Evolutionary conservation across 1,284 basidiomycete species (phyloP).

Genomic region (Ustilago xerochloae): DNA sequence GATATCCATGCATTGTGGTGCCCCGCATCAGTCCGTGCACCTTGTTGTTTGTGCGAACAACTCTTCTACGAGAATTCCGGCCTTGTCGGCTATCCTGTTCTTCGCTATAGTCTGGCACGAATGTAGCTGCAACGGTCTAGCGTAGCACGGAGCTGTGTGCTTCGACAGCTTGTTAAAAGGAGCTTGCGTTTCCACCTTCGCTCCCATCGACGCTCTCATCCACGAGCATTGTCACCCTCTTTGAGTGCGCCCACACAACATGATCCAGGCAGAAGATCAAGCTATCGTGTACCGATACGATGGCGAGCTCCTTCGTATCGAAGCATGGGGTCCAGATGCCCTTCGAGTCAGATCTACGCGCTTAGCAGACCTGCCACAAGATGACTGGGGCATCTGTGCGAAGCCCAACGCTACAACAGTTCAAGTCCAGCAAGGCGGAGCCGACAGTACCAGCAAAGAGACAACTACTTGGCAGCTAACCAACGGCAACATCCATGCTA

Average conservation of each 20-base stretch:
- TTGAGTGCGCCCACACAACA: not conserved
- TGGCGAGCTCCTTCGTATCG: constrained; percentile 16
- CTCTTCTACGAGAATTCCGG: not conserved
- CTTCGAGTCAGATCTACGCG: constrained; percentile 13
- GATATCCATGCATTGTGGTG: no score
- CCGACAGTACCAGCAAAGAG: not conserved
- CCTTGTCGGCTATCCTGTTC: not conserved
- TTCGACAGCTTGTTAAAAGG: no score
- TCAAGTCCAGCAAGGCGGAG: not conserved
- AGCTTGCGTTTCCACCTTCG: not conserved
- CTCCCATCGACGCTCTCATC: not conserved
- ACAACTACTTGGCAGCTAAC: not conserved
- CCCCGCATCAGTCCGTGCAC: no score
- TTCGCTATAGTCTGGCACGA: not conserved
- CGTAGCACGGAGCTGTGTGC: not conserved
- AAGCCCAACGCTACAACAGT: not conserved
- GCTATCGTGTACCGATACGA: constrained; percentile 16
- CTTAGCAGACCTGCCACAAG: not conserved
- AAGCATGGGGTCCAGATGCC: constrained; percentile 34
- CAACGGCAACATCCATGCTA: constrained; percentile 29
- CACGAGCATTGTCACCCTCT: not conserved
- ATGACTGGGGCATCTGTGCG: constrained; percentile 17
- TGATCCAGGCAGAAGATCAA: constrained; percentile 8
- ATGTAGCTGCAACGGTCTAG: not conserved
- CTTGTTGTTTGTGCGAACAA: not conserved